A percentile compares a stretch with the other conserved stretches of the same genome.
Conservation (phyloP, 1,139 yeast species). For the Nakaseomyces delphensis region DNA sequence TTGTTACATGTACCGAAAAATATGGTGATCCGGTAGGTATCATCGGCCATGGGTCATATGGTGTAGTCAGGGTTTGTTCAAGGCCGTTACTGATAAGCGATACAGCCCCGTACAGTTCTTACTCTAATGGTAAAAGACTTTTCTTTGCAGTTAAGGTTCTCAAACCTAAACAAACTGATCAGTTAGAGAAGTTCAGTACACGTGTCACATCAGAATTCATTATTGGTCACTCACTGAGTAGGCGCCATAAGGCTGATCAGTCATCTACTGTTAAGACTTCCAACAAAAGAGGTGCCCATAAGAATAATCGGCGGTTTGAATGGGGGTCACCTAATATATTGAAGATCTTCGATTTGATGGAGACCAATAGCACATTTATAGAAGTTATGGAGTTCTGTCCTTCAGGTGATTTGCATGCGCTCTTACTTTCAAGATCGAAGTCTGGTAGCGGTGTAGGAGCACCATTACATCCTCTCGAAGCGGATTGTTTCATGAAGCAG, state of each 20-base stretch:
- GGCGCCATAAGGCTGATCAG: conserved; percentile 12
- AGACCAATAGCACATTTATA: conserved; percentile 48
- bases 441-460: conserved; percentile 18
- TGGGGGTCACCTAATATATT: conserved; percentile 49
- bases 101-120: conserved; percentile 20
- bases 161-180: conserved; percentile 41
- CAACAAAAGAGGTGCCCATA: conserved; percentile 6
- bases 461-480: conserved; percentile 45
- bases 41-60: conserved; percentile 64
- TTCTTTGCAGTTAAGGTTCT: conserved; percentile 70
- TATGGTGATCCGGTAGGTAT: conserved; percentile 57
- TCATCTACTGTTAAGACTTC: background rate
- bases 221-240: conserved; percentile 57
- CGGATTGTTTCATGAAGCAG: conserved; percentile 66
- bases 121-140: conserved; percentile 23
- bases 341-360: conserved; percentile 60
- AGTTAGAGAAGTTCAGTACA: conserved; percentile 51
- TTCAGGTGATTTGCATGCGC: conserved; percentile 60
- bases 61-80: conserved; percentile 52
- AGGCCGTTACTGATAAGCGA: conserved; percentile 32
- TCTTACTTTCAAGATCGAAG: conserved; percentile 29
- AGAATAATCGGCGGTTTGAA: conserved; percentile 7
- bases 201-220: conserved; percentile 71
- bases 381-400: conserved; percentile 75
- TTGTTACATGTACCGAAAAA: conserved; percentile 33